Evolutionary conservation across 2,329 filamentous ascomycete species (phyloP), one percentile per base, ranked within the genome.

Genomic region (Fusarium hostae): DNA sequence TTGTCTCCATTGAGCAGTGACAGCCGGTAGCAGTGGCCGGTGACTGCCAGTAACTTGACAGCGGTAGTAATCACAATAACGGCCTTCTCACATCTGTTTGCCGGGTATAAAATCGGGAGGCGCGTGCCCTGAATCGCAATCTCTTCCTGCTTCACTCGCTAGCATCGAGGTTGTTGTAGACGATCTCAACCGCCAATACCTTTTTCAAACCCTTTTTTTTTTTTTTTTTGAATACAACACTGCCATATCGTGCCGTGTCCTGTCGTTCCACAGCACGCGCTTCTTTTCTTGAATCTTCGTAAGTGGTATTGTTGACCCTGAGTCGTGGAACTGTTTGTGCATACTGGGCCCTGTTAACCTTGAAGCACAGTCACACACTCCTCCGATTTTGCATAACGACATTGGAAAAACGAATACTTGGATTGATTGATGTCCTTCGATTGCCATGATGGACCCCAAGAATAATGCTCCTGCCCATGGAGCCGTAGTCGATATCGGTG

Each of bases 401-500:
- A 58, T 55, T 57, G 56, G 45, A 50, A 55, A 65, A 54, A 41
- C 50, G 51, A 47, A 39, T 51, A 18, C 30, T 50, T 47, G 24
- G 26, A 16, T 39, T 50, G 37, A 30, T 59, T 59, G 43, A 65
- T 48, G 59, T 51, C 48, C 30, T 55, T 26, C 54, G 37, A 50
- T 22, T 28, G 43, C 40, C 34, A 48, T 55, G 30, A 77, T 77
- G 73, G 57, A 56, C 40, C 35, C 59, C 37, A 55, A 59, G 39
- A 62, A 71, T 57, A 37, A 55, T 32, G 51, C 60, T 30, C 77
- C 75, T 30, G 45, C 43, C 20, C 77, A 82, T 52, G 82, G 81
- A 44, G 61, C 74, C 34, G 79, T 83, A 34, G 56, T 80, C 40
- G 79, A 84, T 44, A 84, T 84, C 51, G 82, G 82, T 16, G 82